phyloP scores from a whole-genome alignment of 2,329 filamentous ascomycete species.

The Trichoderma sp. region DNA sequence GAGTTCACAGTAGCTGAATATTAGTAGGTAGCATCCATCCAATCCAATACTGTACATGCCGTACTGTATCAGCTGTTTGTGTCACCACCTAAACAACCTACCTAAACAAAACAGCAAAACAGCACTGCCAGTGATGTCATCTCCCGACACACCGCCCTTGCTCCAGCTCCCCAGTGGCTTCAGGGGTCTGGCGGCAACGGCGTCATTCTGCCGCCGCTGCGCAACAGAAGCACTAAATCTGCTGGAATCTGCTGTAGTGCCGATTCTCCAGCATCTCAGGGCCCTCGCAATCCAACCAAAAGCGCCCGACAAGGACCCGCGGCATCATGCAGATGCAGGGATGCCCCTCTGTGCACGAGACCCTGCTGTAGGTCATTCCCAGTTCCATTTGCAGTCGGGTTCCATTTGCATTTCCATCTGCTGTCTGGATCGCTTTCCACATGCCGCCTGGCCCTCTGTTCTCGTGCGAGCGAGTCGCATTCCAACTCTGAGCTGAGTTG shows the following conservation, averaged over 20 bases:
- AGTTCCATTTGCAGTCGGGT: too few species aligned
- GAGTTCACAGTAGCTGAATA: background rate
- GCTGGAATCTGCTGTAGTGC: slow-evolving; percentile 1
- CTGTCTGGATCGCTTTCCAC: too few species aligned
- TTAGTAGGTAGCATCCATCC: too few species aligned
- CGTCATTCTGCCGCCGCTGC: slow-evolving; percentile 16
- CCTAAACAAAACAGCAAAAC: background rate
- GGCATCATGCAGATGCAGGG: slow-evolving; percentile 17
- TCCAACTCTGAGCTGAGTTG: background rate
- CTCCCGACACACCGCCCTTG: slow-evolving; percentile 6
- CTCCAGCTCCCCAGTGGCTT: slow-evolving; percentile 1
- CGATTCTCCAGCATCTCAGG: background rate
- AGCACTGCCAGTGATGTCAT: slow-evolving; percentile 14
- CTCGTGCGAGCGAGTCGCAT: slow-evolving; percentile 5
- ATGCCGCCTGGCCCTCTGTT: background rate
- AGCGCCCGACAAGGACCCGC: background rate
- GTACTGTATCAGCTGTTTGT: background rate
- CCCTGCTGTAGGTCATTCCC: slow-evolving; percentile 14
- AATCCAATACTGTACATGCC: too few species aligned
- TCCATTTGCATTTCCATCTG: too few species aligned
- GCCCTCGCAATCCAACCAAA: slow-evolving; percentile 7
- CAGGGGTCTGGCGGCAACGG: slow-evolving; percentile 14
- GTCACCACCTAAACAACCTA: background rate
- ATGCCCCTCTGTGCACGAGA: slow-evolving; percentile 18
- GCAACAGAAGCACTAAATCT: background rate